phyloP scores from a whole-genome alignment of 2,329 filamentous ascomycete species.

The Amylocarpus encephaloides region DNA sequence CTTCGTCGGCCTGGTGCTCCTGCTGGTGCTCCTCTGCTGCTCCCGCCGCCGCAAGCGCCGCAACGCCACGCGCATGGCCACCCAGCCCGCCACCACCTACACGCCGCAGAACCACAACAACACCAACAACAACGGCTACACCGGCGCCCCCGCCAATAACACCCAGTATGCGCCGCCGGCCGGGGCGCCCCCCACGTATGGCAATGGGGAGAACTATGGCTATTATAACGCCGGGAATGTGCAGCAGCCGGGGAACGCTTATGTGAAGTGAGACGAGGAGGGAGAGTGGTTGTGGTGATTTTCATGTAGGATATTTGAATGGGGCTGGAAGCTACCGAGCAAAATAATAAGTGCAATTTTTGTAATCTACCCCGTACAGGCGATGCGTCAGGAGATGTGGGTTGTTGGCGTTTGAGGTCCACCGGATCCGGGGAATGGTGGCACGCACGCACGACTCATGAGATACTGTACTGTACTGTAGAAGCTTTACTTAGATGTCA shows the following conservation, averaged over 20 bases:
- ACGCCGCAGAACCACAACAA: slow-evolving; percentile 8
- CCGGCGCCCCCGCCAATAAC: slow-evolving; percentile 2
- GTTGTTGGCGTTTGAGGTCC: too few species aligned
- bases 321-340: too few species aligned
- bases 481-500: too few species aligned
- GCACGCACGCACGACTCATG: too few species aligned
- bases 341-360: too few species aligned
- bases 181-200: slow-evolving; percentile 7
- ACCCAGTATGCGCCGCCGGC: slow-evolving; percentile 11
- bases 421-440: too few species aligned
- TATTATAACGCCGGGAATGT: slow-evolving; percentile 18
- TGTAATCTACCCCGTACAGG: too few species aligned
- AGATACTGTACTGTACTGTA: too few species aligned
- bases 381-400: too few species aligned
- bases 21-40: slow-evolving; percentile 1
- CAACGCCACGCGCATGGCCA: neutral
- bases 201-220: slow-evolving; percentile 3
- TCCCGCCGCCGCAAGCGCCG: neutral
- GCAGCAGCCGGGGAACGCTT: slow-evolving; percentile 15
- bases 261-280: slow-evolving; percentile 1
- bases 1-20: slow-evolving; percentile 14
- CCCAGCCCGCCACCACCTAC: neutral
- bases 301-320: too few species aligned
- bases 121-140: slow-evolving; percentile 2
- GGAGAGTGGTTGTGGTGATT: neutral